phyloP scores from a whole-genome alignment of 2,329 filamentous ascomycete species.

The Fusarium verticillioides region DNA sequence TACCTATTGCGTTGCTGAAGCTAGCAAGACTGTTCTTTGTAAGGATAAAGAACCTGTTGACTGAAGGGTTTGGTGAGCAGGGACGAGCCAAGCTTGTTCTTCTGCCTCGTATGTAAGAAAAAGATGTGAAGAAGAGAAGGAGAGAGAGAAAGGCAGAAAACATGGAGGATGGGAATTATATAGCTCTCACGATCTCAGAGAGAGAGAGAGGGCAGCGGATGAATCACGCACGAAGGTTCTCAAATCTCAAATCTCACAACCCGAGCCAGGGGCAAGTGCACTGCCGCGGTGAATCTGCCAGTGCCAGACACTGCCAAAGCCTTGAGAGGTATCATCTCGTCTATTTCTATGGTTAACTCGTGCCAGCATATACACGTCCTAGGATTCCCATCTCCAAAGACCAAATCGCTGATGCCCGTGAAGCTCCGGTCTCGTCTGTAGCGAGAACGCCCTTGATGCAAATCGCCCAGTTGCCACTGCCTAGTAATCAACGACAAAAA shows the following conservation, averaged over 20 bases:
- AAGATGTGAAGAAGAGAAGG: background rate
- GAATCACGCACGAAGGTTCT: background rate
- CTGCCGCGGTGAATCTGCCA: background rate
- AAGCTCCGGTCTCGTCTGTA: slow-evolving; percentile 7
- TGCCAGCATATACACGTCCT: slow-evolving; percentile 37
- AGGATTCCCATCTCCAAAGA: slow-evolving; percentile 28
- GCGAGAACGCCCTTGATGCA: slow-evolving; percentile 26
- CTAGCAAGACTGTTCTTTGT: background rate
- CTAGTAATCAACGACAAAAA: slow-evolving; percentile 13
- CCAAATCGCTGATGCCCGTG: slow-evolving; percentile 8
- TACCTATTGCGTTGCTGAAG: background rate
- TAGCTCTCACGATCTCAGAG: background rate
- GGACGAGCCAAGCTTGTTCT: no score
- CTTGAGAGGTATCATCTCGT: slow-evolving; percentile 16
- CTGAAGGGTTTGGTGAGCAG: background rate
- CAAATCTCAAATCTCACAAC: background rate
- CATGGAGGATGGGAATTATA: background rate
- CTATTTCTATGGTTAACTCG: slow-evolving; percentile 41
- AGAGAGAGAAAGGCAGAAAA: background rate
- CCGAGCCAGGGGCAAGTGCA: background rate
- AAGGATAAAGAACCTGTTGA: background rate
- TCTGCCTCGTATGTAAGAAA: background rate
- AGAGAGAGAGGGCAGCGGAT: background rate
- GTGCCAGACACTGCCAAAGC: background rate
- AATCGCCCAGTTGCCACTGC: slow-evolving; percentile 18